Evolutionary conservation across 2,329 filamentous ascomycete genomes (phyloP), one percentile per base, ranked within the genome.

Genomic region (Hawksworthiomyces lignivorus): DNA sequence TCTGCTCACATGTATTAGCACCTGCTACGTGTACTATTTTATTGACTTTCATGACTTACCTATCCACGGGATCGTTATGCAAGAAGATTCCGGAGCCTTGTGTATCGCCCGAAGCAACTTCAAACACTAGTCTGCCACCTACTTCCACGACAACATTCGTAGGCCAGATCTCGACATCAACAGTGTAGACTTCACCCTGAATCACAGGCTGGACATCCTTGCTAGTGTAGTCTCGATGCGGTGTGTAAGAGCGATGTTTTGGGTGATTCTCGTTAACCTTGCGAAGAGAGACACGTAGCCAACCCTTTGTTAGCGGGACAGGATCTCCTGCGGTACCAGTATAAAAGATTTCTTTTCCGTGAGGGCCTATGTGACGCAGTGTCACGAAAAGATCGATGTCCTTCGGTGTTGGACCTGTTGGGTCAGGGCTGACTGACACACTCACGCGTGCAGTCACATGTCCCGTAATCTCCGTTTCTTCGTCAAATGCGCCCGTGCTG

Each of bases 401-500:
- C 7, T 54, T 60, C 0, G 60, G 54, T 2, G 53, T 58, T 2
- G 50, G 48, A 0, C 50, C 54, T 0, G 12, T n/a, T 21, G 63
- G 49, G 80, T 61, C 0, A 72, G 78, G 4, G 82, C 60, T 0
- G 80, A 83, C 1, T 84, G 73, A 46, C 78, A 49, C 44, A 15
- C 30, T 31, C 4, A 87, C 63, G 48, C 77, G 80, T 0, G 78
- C 79, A 0, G 75, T 65, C 21, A 84, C 63, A 52, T 85, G 78
- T 0, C 82, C 82, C 0, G 82, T 86, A 41, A 87, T 75, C 53
- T 86, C 82, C 0, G 73, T 82, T 51, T 85, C 78, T 7, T 63
- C 46, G n/a, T 70, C 65, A 44, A 85, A 83, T 0, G 75, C 62
- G 0, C 64, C 43, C 0, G 74, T 81, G 1, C 62, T 65, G 55